Evolutionary conservation across 2,329 filamentous ascomycete species (phyloP), one percentile per base, ranked within the genome.

Genomic region (Myriosclerotinia scirpicola): DNA sequence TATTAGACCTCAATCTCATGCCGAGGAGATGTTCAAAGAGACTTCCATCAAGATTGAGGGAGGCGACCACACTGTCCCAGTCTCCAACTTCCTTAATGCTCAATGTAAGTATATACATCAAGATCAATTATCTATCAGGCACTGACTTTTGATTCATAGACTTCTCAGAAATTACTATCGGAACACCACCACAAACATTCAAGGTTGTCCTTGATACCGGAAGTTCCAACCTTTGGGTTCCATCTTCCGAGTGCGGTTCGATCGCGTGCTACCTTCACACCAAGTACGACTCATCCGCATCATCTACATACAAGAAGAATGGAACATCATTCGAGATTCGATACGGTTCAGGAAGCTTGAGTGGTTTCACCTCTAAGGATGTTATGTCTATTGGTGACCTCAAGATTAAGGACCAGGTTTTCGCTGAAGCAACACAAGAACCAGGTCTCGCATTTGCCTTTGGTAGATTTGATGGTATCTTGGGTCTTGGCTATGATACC

Each of bases 181-280:
- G 95, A 71, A 94, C 89, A 59, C 95, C 95, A 72, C 89, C 95
- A 44, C 95, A 99, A 83, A 85, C 82, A 73, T 99, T 99, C 88
- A 99, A 99, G 87, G 96, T 99, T 73, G 90, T 99, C 71, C 90
- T 99, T 71, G 95, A 99, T 80, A 99, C 95, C 38, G 95, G 95
- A 75, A 97, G 93, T 85, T 98, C 95, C 79, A 99, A 99, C 84
- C 87, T 99, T 71, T 99, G 96, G 96, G 93, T 99, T 68, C 96
- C 96, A 50, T 97, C 93, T 34, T 84, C 87, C 67, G 85, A 92
- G 77, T 99, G 96, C 80, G 89, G 86, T 77, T 97, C 93, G 77
- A 99, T 99, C 77, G 96, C 95, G 71, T 99, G 95, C 87, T 99
- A 94, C 82, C 88, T 99, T 68, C 95, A 99, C 85, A 88, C 81